These are phyloP conservation scores for Boletus rex-veris DNA, from an alignment of 768 basidiomycete genomes.

Conservation along the genomic window DNA sequence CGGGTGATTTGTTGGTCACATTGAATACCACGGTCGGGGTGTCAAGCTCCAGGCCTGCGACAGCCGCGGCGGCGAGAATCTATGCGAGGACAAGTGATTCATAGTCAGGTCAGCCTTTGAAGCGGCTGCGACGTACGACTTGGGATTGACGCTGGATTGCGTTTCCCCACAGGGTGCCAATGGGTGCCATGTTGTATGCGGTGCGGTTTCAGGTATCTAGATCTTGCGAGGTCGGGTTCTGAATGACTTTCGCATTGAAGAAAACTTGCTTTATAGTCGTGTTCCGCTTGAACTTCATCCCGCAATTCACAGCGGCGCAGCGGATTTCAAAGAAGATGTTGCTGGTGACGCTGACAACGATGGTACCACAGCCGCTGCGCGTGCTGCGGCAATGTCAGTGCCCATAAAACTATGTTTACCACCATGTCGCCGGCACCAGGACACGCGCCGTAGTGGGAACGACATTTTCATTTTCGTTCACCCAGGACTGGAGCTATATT, in stretches of 20 bases:
- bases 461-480: no score
- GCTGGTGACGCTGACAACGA: no score
- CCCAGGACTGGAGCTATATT: no score
- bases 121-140: slow-evolving; percentile 19
- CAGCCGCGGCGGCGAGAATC: slow-evolving; percentile 24
- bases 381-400: no score
- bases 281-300: background rate
- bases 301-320: background rate
- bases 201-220: background rate
- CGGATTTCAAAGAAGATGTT: background rate
- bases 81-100: slow-evolving; percentile 1
- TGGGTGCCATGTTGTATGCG: slow-evolving; percentile 19
- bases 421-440: no score
- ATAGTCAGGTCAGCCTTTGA: background rate
- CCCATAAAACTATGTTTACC: no score
- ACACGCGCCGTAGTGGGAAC: no score
- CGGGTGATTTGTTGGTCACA: slow-evolving; percentile 26
- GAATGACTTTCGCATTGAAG: background rate
- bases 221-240: background rate
- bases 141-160: slow-evolving; percentile 26
- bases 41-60: slow-evolving; percentile 27
- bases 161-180: slow-evolving; percentile 27
- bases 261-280: slow-evolving; percentile 11
- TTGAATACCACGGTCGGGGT: slow-evolving; percentile 18
- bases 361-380: no score